Percentiles rank a stretch among this genome's conserved stretches.
Conservation (phyloP, 768 basidiomycete genomes). For the Serendipita sp. region DNA sequence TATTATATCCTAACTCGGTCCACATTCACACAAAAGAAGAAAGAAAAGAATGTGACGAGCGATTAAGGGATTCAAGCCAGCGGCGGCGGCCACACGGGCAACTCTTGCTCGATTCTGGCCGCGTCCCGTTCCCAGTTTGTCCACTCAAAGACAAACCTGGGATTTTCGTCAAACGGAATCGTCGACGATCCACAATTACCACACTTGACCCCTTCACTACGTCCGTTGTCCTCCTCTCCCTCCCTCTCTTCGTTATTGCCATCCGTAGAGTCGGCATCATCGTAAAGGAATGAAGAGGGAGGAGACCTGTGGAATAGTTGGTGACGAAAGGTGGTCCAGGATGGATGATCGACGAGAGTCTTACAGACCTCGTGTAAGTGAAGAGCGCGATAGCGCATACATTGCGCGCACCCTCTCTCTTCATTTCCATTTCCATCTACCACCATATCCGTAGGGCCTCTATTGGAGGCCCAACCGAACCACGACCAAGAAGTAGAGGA, state of each 20-base stretch:
- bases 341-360: neutral
- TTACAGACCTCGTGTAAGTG: neutral
- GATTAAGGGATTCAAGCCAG: neutral
- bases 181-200: neutral
- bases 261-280: too few relatives aligned
- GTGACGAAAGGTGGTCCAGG: neutral
- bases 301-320: neutral
- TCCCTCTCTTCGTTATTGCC: too few relatives aligned
- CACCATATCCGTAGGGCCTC: too few relatives aligned
- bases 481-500: neutral
- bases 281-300: too few relatives aligned
- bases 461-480: too few relatives aligned
- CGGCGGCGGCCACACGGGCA: neutral
- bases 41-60: too few relatives aligned
- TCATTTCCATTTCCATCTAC: neutral
- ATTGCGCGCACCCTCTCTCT: neutral
- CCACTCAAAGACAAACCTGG: neutral
- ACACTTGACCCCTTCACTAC: too few relatives aligned
- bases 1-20: too few relatives aligned
- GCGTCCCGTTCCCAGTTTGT: neutral
- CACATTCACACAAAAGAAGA: too few relatives aligned
- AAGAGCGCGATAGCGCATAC: neutral
- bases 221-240: too few relatives aligned
- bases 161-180: neutral
- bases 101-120: neutral